Evolutionary conservation across 108 stramenopile genomes (phyloP).

Genomic region (Skeletonema costatum): DNA sequence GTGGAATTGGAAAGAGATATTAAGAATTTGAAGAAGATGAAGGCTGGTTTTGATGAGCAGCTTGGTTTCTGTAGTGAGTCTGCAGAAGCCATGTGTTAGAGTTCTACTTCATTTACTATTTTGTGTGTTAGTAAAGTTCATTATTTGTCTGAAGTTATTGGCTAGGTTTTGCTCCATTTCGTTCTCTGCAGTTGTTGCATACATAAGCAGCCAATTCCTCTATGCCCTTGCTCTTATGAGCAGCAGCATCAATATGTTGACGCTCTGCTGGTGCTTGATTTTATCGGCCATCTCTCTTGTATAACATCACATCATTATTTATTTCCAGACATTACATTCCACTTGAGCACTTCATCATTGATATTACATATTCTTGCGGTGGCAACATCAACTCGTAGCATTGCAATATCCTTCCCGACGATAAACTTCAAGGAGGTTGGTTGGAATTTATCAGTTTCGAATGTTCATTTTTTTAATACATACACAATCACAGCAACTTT

Average conservation of each 20-base stretch:
- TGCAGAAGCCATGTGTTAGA: neutral
- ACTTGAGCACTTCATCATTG: slow-evolving; percentile 61
- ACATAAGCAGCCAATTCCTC: no score
- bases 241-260: neutral
- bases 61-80: slow-evolving; percentile 11
- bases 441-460: neutral
- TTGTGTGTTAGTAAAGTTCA: neutral
- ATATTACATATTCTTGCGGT: slow-evolving; percentile 65
- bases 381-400: slow-evolving; percentile 57
- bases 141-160: neutral
- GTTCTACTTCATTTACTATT: neutral
- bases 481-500: neutral
- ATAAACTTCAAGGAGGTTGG: slow-evolving; percentile 43
- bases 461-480: neutral
- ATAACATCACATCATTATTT: neutral
- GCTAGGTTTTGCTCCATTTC: no score
- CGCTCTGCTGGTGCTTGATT: neutral
- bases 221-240: no score
- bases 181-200: no score
- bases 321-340: slow-evolving; percentile 48
- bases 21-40: slow-evolving; percentile 14
- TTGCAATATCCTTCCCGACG: slow-evolving; percentile 66
- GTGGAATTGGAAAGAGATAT: slow-evolving; percentile 27
- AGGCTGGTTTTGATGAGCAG: slow-evolving; percentile 15
- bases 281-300: neutral